These are phyloP conservation scores for Zygosaccharomyces pseudobailii DNA, from an alignment of 1,139 yeast species.

Conservation along the genomic window DNA sequence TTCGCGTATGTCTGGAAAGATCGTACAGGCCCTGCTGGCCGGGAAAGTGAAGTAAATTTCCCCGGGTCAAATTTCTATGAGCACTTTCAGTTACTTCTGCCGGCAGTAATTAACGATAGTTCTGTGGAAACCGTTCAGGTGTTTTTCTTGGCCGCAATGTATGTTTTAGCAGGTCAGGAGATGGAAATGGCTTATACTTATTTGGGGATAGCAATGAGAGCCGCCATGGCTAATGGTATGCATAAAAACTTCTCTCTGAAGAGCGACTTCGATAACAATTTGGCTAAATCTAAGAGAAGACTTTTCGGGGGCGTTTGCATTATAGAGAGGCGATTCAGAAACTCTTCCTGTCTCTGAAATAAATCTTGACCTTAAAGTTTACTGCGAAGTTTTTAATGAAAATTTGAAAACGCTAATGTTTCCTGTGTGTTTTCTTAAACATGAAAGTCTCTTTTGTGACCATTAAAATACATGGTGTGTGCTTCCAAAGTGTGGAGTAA, in stretches of 20 bases:
- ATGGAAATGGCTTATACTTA: constrained; percentile 9
- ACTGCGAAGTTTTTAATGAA: constrained; percentile 6
- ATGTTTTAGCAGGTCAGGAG: constrained; percentile 9
- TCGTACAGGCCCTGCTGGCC: background rate
- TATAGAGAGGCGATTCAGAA: constrained; percentile 10
- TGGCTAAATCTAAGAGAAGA: constrained; percentile 7
- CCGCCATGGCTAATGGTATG: constrained; percentile 11
- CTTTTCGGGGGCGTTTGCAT: constrained; percentile 10
- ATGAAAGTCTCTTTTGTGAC: constrained; percentile 9
- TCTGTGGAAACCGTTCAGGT: constrained; percentile 9
- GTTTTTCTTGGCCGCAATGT: constrained; percentile 9
- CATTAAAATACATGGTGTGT: constrained; percentile 8
- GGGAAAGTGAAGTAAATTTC: background rate
- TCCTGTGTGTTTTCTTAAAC: constrained; percentile 8
- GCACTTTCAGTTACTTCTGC: constrained; percentile 9
- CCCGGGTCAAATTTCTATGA: constrained; percentile 8
- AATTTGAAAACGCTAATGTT: constrained; percentile 6
- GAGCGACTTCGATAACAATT: constrained; percentile 2
- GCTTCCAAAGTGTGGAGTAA: constrained; percentile 7
- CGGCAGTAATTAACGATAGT: constrained; percentile 10
- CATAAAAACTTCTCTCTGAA: constrained; percentile 6
- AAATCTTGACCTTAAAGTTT: constrained; percentile 8
- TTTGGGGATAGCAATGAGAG: constrained; percentile 9
- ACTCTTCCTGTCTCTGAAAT: constrained; percentile 10
- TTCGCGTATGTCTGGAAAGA: constrained; percentile 9